phyloP scores from a whole-genome alignment of 768 basidiomycete genomes.

The Trametes coccinea region DNA sequence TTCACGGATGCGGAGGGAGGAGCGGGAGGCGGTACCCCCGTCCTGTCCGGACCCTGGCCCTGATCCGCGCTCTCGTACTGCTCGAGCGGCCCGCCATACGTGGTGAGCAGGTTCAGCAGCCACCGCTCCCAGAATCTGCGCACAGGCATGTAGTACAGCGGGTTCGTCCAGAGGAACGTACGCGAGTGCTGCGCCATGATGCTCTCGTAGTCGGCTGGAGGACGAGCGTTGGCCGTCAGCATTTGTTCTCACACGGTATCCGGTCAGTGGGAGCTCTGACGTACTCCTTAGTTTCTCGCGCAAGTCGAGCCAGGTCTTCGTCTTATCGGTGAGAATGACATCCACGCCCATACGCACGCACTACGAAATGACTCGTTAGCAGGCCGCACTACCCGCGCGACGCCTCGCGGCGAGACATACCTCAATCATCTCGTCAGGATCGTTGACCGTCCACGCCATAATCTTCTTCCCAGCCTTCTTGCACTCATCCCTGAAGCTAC shows the following conservation, averaged over 20 bases:
- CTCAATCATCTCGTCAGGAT: slow-evolving; percentile 86
- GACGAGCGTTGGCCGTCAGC: neutral
- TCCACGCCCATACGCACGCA: slow-evolving; percentile 77
- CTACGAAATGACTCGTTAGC: slow-evolving; percentile 26
- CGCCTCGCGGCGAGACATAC: slow-evolving; percentile 38
- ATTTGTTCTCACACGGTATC: neutral
- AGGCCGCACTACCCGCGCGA: neutral
- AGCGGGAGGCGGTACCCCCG: neutral
- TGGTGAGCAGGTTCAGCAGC: slow-evolving; percentile 1
- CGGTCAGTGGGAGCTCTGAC: slow-evolving; percentile 21
- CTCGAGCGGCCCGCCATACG: slow-evolving; percentile 16
- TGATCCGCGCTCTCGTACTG: neutral
- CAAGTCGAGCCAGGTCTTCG: slow-evolving; percentile 65
- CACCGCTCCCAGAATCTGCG: slow-evolving; percentile 9
- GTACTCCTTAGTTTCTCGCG: slow-evolving; percentile 58
- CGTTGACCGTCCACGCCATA: slow-evolving; percentile 96
- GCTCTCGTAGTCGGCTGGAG: slow-evolving; percentile 61
- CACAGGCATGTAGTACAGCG: slow-evolving; percentile 54
- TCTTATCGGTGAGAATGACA: slow-evolving; percentile 78
- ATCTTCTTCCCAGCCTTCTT: slow-evolving; percentile 76
- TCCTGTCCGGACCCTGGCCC: neutral
- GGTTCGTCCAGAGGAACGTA: slow-evolving; percentile 69
- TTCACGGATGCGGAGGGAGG: slow-evolving; percentile 7
- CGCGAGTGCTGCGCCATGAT: slow-evolving; percentile 53
- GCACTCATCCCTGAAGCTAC: slow-evolving; percentile 78